Conservation (phyloP, 164 flowering plant genomes). For the Magnolia sinica region DNA sequence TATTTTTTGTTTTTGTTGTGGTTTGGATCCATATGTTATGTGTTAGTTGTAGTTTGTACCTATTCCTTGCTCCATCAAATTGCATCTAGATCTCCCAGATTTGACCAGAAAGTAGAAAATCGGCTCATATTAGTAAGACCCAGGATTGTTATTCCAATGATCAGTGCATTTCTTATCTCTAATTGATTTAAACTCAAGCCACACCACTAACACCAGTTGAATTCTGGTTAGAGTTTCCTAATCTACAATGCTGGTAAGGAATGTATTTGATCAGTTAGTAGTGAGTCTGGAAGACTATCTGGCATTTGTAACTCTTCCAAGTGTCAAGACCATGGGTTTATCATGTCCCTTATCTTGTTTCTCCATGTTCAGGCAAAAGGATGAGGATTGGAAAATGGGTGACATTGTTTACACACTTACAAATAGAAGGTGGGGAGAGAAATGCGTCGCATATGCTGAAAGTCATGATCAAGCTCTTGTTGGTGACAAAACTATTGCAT, state of each 20-base stretch:
- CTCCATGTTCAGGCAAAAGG: constrained; percentile 56
- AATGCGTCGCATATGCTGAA: constrained; percentile 94
- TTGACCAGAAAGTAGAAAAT: too few relatives aligned
- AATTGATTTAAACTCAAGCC: not conserved
- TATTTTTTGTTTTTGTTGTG: too few relatives aligned
- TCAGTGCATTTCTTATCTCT: not conserved
- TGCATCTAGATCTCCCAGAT: too few relatives aligned
- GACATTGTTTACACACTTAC: constrained; percentile 85
- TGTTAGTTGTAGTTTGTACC: too few relatives aligned
- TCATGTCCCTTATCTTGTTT: not conserved
- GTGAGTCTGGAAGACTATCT: not conserved
- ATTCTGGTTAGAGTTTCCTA: not conserved
- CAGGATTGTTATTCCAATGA: too few relatives aligned
- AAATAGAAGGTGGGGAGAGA: constrained; percentile 95
- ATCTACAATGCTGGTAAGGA: too few relatives aligned
- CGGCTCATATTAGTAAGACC: too few relatives aligned
- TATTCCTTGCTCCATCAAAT: too few relatives aligned
- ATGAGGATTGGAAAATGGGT: constrained; percentile 95
- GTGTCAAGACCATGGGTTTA: not conserved
- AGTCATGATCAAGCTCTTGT: constrained; percentile 99
- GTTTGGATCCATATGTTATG: too few relatives aligned
- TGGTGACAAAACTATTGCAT: constrained; percentile 98
- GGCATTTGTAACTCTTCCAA: not conserved
- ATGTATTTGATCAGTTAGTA: not conserved
- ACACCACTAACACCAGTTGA: not conserved